A percentile compares a stretch with the other conserved stretches of the same genome.
Evolutionary conservation across 495 filamentous ascomycete genomes (phyloP).

Genomic region (Stereocaulon alpinum): DNA sequence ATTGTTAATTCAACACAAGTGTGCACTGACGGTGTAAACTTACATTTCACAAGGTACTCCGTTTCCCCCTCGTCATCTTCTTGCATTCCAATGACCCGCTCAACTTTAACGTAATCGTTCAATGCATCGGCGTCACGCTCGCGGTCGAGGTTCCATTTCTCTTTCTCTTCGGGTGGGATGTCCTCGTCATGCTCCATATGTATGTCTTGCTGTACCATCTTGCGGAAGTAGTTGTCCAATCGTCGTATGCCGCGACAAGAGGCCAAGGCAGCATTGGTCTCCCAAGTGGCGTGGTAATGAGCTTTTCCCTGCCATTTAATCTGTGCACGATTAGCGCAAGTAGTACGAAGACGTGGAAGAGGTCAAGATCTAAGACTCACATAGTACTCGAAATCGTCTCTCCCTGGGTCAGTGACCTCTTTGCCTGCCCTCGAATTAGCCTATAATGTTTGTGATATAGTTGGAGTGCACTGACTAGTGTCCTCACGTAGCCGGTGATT

Average conservation of each 20-base stretch:
- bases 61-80: conserved; percentile 58
- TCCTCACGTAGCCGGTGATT: conserved; percentile 72
- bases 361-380: conserved; percentile 27
- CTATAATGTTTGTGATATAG: neutral
- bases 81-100: conserved; percentile 76
- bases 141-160: conserved; percentile 82
- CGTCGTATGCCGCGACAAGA: conserved; percentile 68
- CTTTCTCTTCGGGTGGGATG: conserved; percentile 71
- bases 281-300: conserved; percentile 93
- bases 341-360: neutral
- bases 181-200: conserved; percentile 58
- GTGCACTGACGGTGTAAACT: conserved; percentile 16
- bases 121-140: conserved; percentile 76
- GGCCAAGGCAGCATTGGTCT: conserved; percentile 57
- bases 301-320: conserved; percentile 98
- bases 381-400: conserved; percentile 82
- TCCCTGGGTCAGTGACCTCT: conserved; percentile 38
- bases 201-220: conserved; percentile 64
- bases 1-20: conserved; percentile 20
- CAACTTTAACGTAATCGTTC: conserved; percentile 77
- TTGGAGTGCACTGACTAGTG: conserved; percentile 34
- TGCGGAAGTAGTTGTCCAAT: conserved; percentile 87
- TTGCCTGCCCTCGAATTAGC: conserved; percentile 30
- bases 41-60: conserved; percentile 90
- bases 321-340: conserved; percentile 23